Conservation (phyloP, 2,329 filamentous ascomycete species). For the Aspergillus aculeatus region DNA sequence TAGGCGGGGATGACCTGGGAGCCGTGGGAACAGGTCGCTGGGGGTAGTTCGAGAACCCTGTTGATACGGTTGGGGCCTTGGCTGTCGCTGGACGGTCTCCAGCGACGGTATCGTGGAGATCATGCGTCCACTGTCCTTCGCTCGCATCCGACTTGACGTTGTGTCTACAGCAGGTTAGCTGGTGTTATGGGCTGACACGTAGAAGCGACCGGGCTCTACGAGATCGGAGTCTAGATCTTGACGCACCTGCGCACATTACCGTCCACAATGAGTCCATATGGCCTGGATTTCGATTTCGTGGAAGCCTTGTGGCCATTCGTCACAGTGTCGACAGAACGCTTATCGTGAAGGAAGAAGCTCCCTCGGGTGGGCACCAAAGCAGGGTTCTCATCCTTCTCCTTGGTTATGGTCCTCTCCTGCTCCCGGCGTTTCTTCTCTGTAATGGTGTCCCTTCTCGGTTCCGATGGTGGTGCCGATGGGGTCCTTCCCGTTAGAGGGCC, state of each 20-base stretch:
- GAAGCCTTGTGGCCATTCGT: slow-evolving; percentile 71
- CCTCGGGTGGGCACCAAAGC: slow-evolving; percentile 92
- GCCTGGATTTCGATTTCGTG: slow-evolving; percentile 53
- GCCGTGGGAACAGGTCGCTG: slow-evolving; percentile 41
- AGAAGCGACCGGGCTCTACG: not conserved
- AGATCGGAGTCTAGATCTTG: not conserved
- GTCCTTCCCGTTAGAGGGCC: slow-evolving; percentile 33
- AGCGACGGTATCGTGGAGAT: slow-evolving; percentile 75
- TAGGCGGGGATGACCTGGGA: slow-evolving; percentile 64
- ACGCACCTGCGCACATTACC: slow-evolving; percentile 46
- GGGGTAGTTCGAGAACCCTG: slow-evolving; percentile 29
- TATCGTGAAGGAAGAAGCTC: slow-evolving; percentile 96
- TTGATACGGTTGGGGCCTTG: slow-evolving; percentile 29
- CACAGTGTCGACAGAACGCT: slow-evolving; percentile 73
- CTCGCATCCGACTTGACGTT: slow-evolving; percentile 53
- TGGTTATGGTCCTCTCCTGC: slow-evolving; percentile 79
- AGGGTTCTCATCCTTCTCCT: slow-evolving; percentile 82
- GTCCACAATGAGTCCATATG: slow-evolving; percentile 51
- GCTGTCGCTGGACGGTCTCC: slow-evolving; percentile 37
- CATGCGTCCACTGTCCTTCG: slow-evolving; percentile 83
- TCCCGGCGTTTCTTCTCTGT: slow-evolving; percentile 75
- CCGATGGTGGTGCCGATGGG: slow-evolving; percentile 40
- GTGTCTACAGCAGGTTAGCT: slow-evolving; percentile 39
- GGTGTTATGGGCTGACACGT: not conserved
- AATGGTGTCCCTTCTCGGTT: slow-evolving; percentile 53